Evolutionary conservation across 768 basidiomycete species (phyloP), one percentile per base, ranked within the genome.

Genomic region (Pholiota conissans): DNA sequence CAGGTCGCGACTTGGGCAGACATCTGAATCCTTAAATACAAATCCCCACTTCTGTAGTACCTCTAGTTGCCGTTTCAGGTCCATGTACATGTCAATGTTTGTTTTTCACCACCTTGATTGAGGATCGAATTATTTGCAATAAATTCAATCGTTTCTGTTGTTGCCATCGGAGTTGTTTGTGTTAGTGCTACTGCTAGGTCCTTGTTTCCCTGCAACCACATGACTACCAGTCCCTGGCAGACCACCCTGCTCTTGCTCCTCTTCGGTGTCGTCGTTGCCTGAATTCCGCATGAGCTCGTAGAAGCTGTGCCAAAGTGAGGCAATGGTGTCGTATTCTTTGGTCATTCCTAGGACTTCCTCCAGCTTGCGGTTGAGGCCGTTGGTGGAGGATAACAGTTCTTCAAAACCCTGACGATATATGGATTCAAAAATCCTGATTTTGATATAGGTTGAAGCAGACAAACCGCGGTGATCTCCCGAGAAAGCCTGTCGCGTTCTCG

Each of bases 341-440:
- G 95, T 94, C 84, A 96, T 95, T 9, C 91, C 91, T 24, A 89
- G 75, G 2, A 95, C 93, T 68, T 97, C 93, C 71, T 98, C 95
- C 16, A 96, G 81, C 67, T 93, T 95, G 60, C 94, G 85, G 69
- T 96, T 96, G 20, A 95, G 75, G 26, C 83, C 83, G 66, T 98
- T 98, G 58, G 89, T 87, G 8, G 90, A 86, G 3, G 88, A 88
- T 16, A 98, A 75, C 3, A 96, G 71, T 60, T 94, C 91, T 67
- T 96, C 95, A 66, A 96, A 96, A 18, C 87, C 90, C 94, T 73
- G 52, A 20, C 18, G 14, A 26, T n/a, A n/a, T 47, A n/a, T 16
- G 35, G 16, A 9, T 28, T 37, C 26, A 54, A 29, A 49, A 24
- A 61, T 55, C 20, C 37, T 46, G 55, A 49, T 4, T 27, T 8